Evolutionary conservation across 2,329 filamentous ascomycete genomes (phyloP).

Genomic region (Pseudophaeomoniella oleicola): DNA sequence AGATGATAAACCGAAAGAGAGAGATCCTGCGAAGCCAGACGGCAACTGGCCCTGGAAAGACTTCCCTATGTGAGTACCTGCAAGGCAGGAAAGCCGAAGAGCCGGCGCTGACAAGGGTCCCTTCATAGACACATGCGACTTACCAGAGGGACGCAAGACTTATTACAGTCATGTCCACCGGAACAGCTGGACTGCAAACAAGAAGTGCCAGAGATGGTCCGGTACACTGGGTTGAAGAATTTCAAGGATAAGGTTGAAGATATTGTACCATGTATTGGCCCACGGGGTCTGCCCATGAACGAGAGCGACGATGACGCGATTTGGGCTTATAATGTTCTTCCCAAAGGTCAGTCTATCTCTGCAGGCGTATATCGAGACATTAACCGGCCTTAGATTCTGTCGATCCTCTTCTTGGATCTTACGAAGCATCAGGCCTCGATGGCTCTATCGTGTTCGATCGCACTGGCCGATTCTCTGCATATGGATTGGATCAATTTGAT

Average conservation of each 20-base stretch:
- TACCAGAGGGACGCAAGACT: constrained; percentile 10
- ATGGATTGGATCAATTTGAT: constrained; percentile 21
- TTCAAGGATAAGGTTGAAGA: constrained; percentile 9
- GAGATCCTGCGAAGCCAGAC: constrained; percentile 9
- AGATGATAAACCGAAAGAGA: constrained; percentile 7
- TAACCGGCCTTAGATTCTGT: constrained; percentile 10
- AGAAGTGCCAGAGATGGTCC: constrained; percentile 10
- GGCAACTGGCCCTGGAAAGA: constrained; percentile 13
- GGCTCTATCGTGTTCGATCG: constrained; percentile 54
- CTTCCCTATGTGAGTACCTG: constrained; percentile 11
- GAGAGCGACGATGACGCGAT: constrained; percentile 45
- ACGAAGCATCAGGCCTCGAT: constrained; percentile 46
- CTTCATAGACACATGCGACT: constrained; percentile 11
- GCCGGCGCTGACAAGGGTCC: background rate
- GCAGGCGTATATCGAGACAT: background rate
- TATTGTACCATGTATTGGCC: constrained; percentile 49
- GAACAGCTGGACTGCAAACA: constrained; percentile 10
- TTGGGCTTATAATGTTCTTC: constrained; percentile 36
- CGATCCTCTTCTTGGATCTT: constrained; percentile 41
- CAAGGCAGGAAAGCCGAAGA: no score
- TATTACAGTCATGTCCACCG: constrained; percentile 8
- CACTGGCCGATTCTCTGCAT: constrained; percentile 52
- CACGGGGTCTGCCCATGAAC: constrained; percentile 36
- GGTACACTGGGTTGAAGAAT: constrained; percentile 11
- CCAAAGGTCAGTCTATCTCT: constrained; percentile 8